These are phyloP conservation scores for Monosporascus sp. DNA, from an alignment of 2,329 filamentous ascomycete genomes.

Conservation along the genomic window DNA sequence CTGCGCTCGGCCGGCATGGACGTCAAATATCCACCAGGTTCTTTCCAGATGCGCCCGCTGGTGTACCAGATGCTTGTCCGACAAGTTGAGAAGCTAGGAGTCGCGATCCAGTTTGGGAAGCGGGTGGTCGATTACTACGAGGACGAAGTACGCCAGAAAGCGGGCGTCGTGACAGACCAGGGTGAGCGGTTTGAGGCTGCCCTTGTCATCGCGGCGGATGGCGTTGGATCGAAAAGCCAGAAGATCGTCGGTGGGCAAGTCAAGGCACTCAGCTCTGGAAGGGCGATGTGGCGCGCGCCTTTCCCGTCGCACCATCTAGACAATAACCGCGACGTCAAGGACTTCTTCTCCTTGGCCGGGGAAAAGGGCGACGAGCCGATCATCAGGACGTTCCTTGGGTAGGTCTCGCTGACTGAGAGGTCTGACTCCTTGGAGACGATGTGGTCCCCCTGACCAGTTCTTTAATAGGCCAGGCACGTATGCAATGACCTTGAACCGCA, in stretches of 20 bases:
- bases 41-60: constrained; percentile 51
- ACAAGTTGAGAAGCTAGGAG: constrained; percentile 41
- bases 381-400: constrained; percentile 42
- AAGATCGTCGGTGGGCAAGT: constrained; percentile 37
- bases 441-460: constrained; percentile 15
- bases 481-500: constrained; percentile 27
- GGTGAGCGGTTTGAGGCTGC: constrained; percentile 45
- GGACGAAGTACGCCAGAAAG: constrained; percentile 31
- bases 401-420: constrained; percentile 27
- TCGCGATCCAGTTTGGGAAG: constrained; percentile 41
- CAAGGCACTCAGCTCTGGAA: constrained; percentile 35
- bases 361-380: constrained; percentile 36
- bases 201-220: constrained; percentile 42
- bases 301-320: constrained; percentile 35
- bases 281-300: constrained; percentile 39
- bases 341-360: constrained; percentile 37
- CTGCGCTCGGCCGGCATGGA: constrained; percentile 33
- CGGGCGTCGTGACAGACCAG: constrained; percentile 43
- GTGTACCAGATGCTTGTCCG: constrained; percentile 51
- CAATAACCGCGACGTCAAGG: constrained; percentile 32
- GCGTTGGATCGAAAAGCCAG: constrained; percentile 40
- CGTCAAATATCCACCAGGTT: constrained; percentile 43
- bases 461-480: constrained; percentile 35
- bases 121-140: constrained; percentile 47
- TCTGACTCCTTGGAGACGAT: not conserved